phyloP scores from a whole-genome alignment of 2,329 filamentous ascomycete genomes.

The Diplodia intermedia region DNA sequence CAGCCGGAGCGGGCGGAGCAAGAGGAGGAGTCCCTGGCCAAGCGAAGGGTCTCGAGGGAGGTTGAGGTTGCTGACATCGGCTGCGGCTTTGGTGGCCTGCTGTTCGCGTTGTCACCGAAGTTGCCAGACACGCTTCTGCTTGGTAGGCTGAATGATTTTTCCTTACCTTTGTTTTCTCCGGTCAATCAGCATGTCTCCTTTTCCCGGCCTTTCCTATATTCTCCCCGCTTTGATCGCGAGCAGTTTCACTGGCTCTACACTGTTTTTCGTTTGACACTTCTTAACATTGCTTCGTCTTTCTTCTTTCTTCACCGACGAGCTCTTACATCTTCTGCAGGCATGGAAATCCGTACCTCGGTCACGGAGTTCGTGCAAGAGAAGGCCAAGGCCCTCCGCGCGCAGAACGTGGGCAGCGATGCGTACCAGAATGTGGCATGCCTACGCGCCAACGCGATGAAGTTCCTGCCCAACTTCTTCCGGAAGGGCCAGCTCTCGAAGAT shows the following conservation, averaged over 20 bases:
- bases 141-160: conserved; percentile 59
- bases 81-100: conserved; percentile 91
- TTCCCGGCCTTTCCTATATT: background rate
- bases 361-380: conserved; percentile 89
- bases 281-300: conserved; percentile 15
- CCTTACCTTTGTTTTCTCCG: conserved; percentile 5
- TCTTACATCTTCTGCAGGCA: conserved; percentile 60
- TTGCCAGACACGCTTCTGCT: conserved; percentile 84
- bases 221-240: background rate
- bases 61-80: conserved; percentile 96
- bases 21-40: conserved; percentile 38
- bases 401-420: conserved; percentile 58
- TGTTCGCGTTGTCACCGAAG: conserved; percentile 82
- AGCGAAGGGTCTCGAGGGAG: conserved; percentile 63
- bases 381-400: conserved; percentile 78
- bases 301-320: background rate
- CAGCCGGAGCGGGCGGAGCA: conserved; percentile 34
- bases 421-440: conserved; percentile 91
- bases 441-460: conserved; percentile 97
- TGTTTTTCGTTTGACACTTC: background rate
- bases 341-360: conserved; percentile 92
- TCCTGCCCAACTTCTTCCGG: conserved; percentile 95
- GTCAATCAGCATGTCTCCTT: conserved; percentile 1
- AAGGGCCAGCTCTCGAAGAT: conserved; percentile 84
- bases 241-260: background rate